A percentile compares a stretch with the other conserved stretches of the same genome.
Evolutionary conservation across 2,329 filamentous ascomycete species (phyloP).

Genomic region (Penicillium italicum): DNA sequence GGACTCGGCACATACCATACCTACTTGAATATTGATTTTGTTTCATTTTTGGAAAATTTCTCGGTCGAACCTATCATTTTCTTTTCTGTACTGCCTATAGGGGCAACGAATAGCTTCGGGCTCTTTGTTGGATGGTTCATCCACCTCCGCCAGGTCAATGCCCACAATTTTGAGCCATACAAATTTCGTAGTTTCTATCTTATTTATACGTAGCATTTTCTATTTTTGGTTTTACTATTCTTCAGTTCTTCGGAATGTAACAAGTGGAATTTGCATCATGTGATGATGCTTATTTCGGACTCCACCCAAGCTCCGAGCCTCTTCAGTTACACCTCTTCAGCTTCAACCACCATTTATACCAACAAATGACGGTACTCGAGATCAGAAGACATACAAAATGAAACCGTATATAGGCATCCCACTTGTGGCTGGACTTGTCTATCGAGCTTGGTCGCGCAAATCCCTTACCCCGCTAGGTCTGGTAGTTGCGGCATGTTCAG

Average conservation of each 20-base stretch:
- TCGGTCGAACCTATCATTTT: neutral
- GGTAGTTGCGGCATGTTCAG: constrained; percentile 67
- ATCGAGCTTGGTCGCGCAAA: constrained; percentile 66
- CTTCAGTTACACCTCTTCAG: neutral
- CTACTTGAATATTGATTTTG: neutral
- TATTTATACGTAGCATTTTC: neutral
- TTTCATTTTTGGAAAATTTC: no score
- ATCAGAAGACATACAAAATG: constrained; percentile 28
- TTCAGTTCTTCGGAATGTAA: neutral
- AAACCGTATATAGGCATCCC: constrained; percentile 45
- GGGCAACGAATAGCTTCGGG: neutral
- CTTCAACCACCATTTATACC: neutral
- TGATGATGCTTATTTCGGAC: constrained; percentile 8
- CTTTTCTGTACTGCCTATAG: neutral
- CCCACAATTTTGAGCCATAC: neutral
- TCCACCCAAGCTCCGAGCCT: constrained; percentile 17
- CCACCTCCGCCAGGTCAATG: neutral
- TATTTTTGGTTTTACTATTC: neutral
- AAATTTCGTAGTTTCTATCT: neutral
- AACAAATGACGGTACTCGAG: neutral
- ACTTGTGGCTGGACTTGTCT: constrained; percentile 57
- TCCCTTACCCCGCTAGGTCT: constrained; percentile 77
- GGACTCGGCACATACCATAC: constrained; percentile 13
- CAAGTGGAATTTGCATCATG: constrained; percentile 1
- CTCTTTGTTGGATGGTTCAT: neutral